Conservation (phyloP, 768 basidiomycete species). For the Agrocybe praecox region DNA sequence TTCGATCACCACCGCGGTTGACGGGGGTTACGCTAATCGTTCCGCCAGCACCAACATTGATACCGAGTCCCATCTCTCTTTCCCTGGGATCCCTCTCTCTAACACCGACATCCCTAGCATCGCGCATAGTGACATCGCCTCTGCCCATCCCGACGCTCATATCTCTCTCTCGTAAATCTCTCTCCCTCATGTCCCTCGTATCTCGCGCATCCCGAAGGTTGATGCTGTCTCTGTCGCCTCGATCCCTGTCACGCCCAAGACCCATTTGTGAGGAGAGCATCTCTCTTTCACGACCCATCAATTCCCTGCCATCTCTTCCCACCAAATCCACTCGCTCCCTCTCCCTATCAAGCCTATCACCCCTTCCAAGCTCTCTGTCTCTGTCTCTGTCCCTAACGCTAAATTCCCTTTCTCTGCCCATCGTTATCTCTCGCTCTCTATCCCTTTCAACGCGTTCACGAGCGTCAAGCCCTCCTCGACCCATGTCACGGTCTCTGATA, state of each 20-base stretch:
- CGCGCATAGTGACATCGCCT: not conserved
- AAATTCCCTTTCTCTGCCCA: constrained; percentile 6
- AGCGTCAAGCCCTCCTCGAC: not conserved
- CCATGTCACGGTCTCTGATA: constrained; percentile 4
- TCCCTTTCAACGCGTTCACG: not conserved
- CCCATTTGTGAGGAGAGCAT: not conserved
- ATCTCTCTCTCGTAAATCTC: constrained; percentile 8
- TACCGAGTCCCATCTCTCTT: not conserved
- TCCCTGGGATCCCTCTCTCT: not conserved
- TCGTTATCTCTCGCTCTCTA: constrained; percentile 4
- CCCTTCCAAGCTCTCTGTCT: not conserved
- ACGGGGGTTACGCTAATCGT: not conserved
- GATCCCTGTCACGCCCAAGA: not conserved
- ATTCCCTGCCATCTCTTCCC: not conserved
- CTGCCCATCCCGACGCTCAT: not conserved
- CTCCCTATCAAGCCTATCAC: not conserved
- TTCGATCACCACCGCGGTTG: not conserved
- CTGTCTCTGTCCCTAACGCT: not conserved
- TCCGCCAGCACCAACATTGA: not conserved
- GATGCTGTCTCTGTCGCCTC: not conserved
- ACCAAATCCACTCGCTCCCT: not conserved
- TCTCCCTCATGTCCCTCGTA: not conserved
- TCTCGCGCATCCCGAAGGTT: not conserved
- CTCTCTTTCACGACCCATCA: not conserved
- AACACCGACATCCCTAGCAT: not conserved